A percentile compares a stretch with the other conserved stretches of the same genome.
These are phyloP conservation scores for Epichloe brachyelytri DNA, from an alignment of 2,329 filamentous ascomycete genomes.

Conservation along the genomic window DNA sequence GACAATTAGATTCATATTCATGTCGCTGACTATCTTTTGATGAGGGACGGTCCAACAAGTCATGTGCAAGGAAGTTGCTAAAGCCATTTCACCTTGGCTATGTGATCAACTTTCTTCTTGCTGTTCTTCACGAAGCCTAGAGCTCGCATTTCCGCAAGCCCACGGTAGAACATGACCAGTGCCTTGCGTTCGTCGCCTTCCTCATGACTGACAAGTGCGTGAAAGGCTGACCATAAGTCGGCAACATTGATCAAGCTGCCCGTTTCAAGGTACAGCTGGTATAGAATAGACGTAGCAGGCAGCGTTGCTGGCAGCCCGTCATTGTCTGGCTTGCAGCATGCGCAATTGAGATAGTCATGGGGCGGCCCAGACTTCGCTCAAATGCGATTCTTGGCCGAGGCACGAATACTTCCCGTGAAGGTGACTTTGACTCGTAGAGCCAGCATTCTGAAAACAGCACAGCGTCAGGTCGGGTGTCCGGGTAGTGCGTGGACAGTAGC, in stretches of 20 bases:
- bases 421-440: constrained; percentile 59
- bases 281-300: constrained; percentile 60
- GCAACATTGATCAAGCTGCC: constrained; percentile 65
- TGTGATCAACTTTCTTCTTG: constrained; percentile 83
- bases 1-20: not conserved
- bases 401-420: constrained; percentile 61
- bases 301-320: constrained; percentile 45
- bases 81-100: constrained; percentile 80
- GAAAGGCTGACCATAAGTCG: constrained; percentile 69
- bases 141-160: constrained; percentile 69
- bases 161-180: constrained; percentile 72
- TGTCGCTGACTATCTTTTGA: too few species aligned
- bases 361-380: constrained; percentile 57
- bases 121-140: constrained; percentile 82
- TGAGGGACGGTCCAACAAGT: too few species aligned
- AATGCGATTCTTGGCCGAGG: constrained; percentile 58
- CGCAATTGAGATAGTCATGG: constrained; percentile 64
- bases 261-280: constrained; percentile 67
- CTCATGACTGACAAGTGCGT: constrained; percentile 40
- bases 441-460: constrained; percentile 59
- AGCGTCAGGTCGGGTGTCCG: constrained; percentile 18
- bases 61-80: constrained; percentile 12
- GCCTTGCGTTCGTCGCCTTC: constrained; percentile 41
- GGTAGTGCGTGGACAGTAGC: constrained; percentile 15
- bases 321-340: constrained; percentile 45